Evolutionary conservation across 495 filamentous ascomycete genomes (phyloP).

Genomic region (Penicillium dipodomyicola): DNA sequence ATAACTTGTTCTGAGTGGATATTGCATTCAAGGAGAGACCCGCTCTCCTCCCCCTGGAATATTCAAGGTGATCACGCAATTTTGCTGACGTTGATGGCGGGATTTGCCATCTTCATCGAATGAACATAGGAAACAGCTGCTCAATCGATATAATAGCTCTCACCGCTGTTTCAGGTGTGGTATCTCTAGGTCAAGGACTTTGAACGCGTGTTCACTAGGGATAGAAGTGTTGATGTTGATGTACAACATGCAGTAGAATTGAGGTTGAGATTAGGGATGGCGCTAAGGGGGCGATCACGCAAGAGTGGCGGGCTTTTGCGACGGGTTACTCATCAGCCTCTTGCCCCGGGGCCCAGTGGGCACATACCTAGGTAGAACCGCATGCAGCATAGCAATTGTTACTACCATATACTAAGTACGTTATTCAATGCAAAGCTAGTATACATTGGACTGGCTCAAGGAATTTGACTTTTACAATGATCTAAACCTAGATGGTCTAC

Average conservation of each 20-base stretch:
- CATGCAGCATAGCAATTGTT: too few species aligned
- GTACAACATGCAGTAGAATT: conserved; percentile 6
- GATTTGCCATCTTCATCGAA: conserved; percentile 22
- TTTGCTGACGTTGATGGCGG: conserved; percentile 29
- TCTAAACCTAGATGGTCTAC: neutral
- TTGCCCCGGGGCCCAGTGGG: too few species aligned
- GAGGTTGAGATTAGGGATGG: conserved; percentile 26
- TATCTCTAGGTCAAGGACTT: neutral
- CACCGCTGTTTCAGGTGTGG: conserved; percentile 18
- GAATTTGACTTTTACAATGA: too few species aligned
- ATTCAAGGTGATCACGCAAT: conserved; percentile 25
- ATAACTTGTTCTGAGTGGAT: conserved; percentile 8
- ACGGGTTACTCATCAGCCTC: conserved; percentile 4
- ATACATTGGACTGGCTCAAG: too few species aligned
- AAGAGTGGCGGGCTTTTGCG: conserved; percentile 30
- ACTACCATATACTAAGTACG: too few species aligned
- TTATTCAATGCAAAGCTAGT: too few species aligned
- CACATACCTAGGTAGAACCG: too few species aligned
- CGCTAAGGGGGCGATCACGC: conserved; percentile 35
- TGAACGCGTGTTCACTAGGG: neutral
- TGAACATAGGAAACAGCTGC: neutral
- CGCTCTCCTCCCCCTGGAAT: conserved; percentile 6
- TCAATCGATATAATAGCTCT: neutral
- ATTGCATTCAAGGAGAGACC: neutral
- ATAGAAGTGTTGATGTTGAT: conserved; percentile 1